Evolutionary conservation across 2,329 filamentous ascomycete genomes (phyloP).

Genomic region (Coniochaeta prunicola): DNA sequence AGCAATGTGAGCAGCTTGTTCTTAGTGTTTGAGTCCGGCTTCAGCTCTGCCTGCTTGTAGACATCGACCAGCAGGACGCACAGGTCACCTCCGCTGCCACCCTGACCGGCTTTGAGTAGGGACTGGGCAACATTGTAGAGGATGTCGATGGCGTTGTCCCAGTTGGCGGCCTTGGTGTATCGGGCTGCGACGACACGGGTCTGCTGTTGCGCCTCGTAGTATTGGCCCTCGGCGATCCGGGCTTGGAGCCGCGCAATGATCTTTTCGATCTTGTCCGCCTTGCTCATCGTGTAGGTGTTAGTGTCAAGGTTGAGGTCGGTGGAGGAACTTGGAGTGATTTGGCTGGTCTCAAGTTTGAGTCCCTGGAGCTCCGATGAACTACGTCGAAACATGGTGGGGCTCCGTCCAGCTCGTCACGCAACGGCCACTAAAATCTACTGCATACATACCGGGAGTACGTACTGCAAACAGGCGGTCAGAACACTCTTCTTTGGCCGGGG

Average conservation of each 20-base stretch:
- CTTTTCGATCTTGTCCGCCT: slow-evolving; percentile 42
- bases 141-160: slow-evolving; percentile 77
- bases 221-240: slow-evolving; percentile 59
- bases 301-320: no score
- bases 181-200: slow-evolving; percentile 90
- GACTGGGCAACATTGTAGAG: slow-evolving; percentile 77
- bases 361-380: no score
- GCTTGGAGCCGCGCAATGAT: slow-evolving; percentile 65
- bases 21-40: slow-evolving; percentile 66
- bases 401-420: not conserved
- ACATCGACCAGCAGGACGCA: slow-evolving; percentile 84
- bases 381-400: not conserved
- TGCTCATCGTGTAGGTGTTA: slow-evolving; percentile 8
- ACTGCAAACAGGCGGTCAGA: no score
- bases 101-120: slow-evolving; percentile 85
- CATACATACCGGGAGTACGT: no score
- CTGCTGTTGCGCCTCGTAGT: slow-evolving; percentile 96
- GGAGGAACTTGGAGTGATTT: no score
- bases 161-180: slow-evolving; percentile 84
- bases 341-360: no score
- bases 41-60: slow-evolving; percentile 78
- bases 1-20: slow-evolving; percentile 71
- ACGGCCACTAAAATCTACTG: no score
- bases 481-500: no score
- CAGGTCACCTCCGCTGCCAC: slow-evolving; percentile 85